phyloP scores from a whole-genome alignment of 2,329 filamentous ascomycete genomes.

The Aspergillus puulaauensis region DNA sequence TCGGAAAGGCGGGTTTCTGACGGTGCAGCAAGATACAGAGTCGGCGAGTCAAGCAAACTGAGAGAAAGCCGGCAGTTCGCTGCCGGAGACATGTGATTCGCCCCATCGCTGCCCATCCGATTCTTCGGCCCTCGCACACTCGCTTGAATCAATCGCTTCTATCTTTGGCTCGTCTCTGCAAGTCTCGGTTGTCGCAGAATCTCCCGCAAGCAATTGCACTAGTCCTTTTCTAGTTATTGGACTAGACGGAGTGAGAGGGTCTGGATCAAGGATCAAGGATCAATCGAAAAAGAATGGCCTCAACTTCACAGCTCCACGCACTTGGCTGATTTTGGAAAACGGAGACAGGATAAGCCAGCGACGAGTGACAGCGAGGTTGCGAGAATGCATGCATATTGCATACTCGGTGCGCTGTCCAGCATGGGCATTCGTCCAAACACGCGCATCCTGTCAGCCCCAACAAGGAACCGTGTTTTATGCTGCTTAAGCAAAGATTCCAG shows the following conservation, averaged over 20 bases:
- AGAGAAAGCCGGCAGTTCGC: background rate
- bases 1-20: background rate
- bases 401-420: background rate
- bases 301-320: background rate
- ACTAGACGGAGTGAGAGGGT: background rate
- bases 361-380: background rate
- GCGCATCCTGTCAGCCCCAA: background rate
- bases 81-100: background rate
- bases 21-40: background rate
- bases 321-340: background rate
- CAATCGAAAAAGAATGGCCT: background rate
- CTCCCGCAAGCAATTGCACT: background rate
- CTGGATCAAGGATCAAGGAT: background rate
- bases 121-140: background rate
- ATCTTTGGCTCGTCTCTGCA: background rate
- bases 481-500: background rate
- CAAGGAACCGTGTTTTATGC: background rate
- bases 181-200: background rate
- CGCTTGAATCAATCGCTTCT: background rate
- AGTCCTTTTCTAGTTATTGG: background rate
- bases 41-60: background rate
- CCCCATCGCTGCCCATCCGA: background rate
- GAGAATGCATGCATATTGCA: background rate
- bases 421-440: background rate
- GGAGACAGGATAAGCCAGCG: background rate